Conservation (phyloP, 257 asterid species). For the Capsicum chinense region DNA sequence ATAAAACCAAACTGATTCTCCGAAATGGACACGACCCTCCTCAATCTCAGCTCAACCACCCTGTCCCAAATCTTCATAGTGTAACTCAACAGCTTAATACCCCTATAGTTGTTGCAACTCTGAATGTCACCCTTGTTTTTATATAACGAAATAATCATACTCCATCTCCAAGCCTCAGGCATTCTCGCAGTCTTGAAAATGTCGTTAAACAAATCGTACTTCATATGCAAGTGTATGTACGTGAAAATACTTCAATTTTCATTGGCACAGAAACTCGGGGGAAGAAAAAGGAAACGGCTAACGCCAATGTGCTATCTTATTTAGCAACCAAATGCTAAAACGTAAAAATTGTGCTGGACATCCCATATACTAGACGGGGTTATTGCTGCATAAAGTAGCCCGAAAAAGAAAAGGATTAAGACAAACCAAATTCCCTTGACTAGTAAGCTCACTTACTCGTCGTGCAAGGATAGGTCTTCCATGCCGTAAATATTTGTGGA, state of each 20-base stretch:
- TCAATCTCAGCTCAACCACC: too few relatives aligned
- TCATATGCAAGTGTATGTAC: background rate
- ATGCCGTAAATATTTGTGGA: slow-evolving; percentile 66
- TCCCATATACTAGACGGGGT: background rate
- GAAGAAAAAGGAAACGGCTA: background rate
- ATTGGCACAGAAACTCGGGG: background rate
- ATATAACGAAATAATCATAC: too few relatives aligned
- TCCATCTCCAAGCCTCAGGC: too few relatives aligned
- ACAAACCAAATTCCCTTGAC: slow-evolving; percentile 17
- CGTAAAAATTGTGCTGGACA: background rate
- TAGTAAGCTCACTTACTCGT: slow-evolving; percentile 46
- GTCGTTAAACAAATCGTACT: too few relatives aligned
- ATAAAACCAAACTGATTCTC: too few relatives aligned
- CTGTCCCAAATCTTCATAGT: too few relatives aligned
- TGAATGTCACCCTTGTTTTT: too few relatives aligned
- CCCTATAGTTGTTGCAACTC: too few relatives aligned
- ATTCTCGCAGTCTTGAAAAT: too few relatives aligned
- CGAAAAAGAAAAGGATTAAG: background rate
- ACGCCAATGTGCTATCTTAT: background rate
- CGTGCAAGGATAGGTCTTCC: slow-evolving; percentile 48
- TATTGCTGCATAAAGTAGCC: background rate
- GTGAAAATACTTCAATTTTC: background rate
- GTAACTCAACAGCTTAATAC: too few relatives aligned
- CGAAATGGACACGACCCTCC: too few relatives aligned
- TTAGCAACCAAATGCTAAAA: slow-evolving; percentile 20